Evolutionary conservation across 208 protist genomes (phyloP).

Genomic region (Trypanosoma platydactyli): DNA sequence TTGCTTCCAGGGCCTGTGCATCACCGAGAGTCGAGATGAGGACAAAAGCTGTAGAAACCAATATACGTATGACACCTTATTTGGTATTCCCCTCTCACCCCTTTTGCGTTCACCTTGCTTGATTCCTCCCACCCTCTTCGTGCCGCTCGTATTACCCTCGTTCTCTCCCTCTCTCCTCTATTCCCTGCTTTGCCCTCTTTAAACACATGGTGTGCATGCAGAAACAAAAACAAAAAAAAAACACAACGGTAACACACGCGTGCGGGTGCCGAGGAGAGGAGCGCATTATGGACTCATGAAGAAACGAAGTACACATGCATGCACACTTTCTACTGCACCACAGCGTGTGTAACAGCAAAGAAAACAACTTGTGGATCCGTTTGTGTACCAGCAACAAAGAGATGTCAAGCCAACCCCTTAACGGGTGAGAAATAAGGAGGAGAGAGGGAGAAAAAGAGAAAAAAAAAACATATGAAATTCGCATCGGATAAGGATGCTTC

Average conservation of each 20-base stretch:
- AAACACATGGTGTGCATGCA: too few relatives aligned
- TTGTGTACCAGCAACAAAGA: not conserved
- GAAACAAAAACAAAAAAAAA: conserved; percentile 5
- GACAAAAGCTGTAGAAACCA: conserved; percentile 14
- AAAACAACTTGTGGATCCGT: too few relatives aligned
- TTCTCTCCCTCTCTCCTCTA: too few relatives aligned
- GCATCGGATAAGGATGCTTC: not conserved
- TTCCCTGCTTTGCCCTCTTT: not conserved
- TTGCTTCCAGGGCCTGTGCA: not conserved
- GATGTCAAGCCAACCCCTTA: not conserved
- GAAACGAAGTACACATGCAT: too few relatives aligned
- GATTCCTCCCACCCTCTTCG: too few relatives aligned
- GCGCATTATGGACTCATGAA: too few relatives aligned
- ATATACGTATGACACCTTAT: conserved; percentile 18
- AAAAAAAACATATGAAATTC: not conserved
- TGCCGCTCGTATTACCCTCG: too few relatives aligned
- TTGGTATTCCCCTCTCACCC: too few relatives aligned
- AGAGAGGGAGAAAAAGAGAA: not conserved
- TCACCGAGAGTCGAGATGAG: not conserved
- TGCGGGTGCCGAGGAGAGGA: not conserved
- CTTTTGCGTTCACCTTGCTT: too few relatives aligned
- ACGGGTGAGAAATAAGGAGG: not conserved
- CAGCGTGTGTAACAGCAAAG: too few relatives aligned
- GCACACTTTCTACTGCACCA: too few relatives aligned
- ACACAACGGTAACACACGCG: not conserved